Conservation (phyloP, 768 basidiomycete species). For the Mycena galericulata region DNA sequence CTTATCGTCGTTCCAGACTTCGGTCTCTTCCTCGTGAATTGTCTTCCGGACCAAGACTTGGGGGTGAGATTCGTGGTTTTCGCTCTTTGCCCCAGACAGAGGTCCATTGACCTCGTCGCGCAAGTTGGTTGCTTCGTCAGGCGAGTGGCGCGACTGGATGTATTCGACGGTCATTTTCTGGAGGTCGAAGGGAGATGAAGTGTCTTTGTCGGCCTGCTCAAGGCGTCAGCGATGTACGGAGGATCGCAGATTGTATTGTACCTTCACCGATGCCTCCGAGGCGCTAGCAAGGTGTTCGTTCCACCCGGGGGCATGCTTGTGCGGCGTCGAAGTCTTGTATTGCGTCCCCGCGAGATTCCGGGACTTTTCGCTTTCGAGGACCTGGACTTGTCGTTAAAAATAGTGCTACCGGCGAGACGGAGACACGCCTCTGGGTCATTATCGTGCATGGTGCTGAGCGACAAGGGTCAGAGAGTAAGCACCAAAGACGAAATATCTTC, state of each 20-base stretch:
- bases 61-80: conserved; percentile 32
- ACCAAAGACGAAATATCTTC: not conserved
- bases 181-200: conserved; percentile 46
- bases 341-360: conserved; percentile 60
- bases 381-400: conserved; percentile 42
- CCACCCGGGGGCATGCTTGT: conserved; percentile 74
- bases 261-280: conserved; percentile 79
- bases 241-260: conserved; percentile 26
- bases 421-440: conserved; percentile 64
- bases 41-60: conserved; percentile 44
- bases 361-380: conserved; percentile 64
- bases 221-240: conserved; percentile 1
- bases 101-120: conserved; percentile 62
- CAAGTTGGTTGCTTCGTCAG: conserved; percentile 53
- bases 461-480: conserved; percentile 27
- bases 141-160: conserved; percentile 52
- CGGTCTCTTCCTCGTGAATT: conserved; percentile 37
- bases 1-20: conserved; percentile 33
- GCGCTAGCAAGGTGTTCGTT: conserved; percentile 72
- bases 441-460: conserved; percentile 65
- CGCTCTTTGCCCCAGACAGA: conserved; percentile 50
- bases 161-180: conserved; percentile 58
- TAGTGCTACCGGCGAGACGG: not conserved
- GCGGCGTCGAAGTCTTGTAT: conserved; percentile 61
- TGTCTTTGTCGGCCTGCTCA: conserved; percentile 56